Base-by-base conservation (phyloP, 208 protist species). In the Porcisia hertigi region DNA sequence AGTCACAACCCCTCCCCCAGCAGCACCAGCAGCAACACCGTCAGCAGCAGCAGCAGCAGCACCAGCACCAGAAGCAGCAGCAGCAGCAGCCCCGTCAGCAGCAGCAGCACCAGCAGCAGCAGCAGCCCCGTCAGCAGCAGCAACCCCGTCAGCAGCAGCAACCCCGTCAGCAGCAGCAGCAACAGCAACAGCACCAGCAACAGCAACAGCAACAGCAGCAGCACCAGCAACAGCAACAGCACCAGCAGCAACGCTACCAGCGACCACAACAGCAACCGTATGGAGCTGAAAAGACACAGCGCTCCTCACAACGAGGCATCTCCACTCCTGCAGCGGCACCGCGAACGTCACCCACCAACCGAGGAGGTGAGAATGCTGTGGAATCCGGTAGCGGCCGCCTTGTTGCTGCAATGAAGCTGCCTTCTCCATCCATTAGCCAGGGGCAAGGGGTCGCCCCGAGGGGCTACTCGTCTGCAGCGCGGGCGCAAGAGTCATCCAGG, bases 401-500 rank as follows among this genome's bases (percentile, higher is more conserved):
- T 12, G 65, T n/a, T 36, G 25, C 65, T 43, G 30, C 45, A 23
- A 70, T 36, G 65, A 41, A 39, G 25, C 45, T 30, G n/a, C 54
- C 65, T 55, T n/a, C 65, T 8, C 45, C 65, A 18, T 30, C 65
- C 45, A 55, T 43, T 52, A 18, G 36, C 12, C 69, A 60, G 23
- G 9, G 11, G 25, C 41, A 52, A 54, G 47, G 8, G 53, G 25
- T 49, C 1, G 4, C 69, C 16, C 20, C 53, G 20, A 49, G 53
- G 18, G 49, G 53, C 69, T 23, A 72, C 53, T 72, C 69, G 3
- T 53, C 34, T 54, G 25, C 36, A 14, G n/a, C 20, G 36, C 69
- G 30, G 34, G 53, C 69, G 53, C 69, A 72, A n/a, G 69, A 72
- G 53, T 47, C 69, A 4, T 65, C 55, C 43, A 55, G 36, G 39